Percentiles rank a stretch among this genome's conserved stretches.
Conservation (phyloP, 2,329 filamentous ascomycete species). For the Hypoxylon sp. region DNA sequence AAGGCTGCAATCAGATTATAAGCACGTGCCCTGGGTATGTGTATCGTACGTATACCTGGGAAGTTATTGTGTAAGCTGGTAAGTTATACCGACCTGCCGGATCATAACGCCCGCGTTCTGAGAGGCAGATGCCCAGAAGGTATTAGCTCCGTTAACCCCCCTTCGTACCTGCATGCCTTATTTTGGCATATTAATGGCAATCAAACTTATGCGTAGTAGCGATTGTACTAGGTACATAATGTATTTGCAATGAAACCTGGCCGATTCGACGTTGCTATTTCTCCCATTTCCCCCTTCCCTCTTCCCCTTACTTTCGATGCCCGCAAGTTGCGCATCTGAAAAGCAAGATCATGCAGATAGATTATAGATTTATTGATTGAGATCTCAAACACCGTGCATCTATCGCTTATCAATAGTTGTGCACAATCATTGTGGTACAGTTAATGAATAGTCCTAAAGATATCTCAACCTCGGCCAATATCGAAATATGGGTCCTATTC, state of each 20-base stretch:
- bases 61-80: no score
- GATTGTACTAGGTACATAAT: no score
- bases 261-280: conserved; percentile 23
- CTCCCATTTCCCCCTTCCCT: conserved; percentile 5
- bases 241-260: conserved; percentile 14
- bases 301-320: neutral
- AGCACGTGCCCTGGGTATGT: conserved; percentile 2
- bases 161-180: conserved; percentile 29
- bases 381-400: conserved; percentile 9
- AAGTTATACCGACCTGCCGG: neutral
- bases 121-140: neutral
- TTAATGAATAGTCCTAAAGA: conserved; percentile 2
- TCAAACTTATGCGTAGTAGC: conserved; percentile 17
- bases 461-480: conserved; percentile 38
- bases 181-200: conserved; percentile 16
- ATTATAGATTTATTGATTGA: conserved; percentile 1
- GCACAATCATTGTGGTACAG: conserved; percentile 8
- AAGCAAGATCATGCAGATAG: conserved; percentile 7
- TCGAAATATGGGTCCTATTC: conserved; percentile 30
- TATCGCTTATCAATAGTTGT: conserved; percentile 7
- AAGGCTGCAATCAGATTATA: conserved; percentile 13
- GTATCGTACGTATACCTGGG: neutral
- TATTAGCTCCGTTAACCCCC: neutral
- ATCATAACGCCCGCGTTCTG: neutral
- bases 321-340: neutral